Evolutionary conservation across 2,329 filamentous ascomycete species (phyloP).

Genomic region (Conoideocrella luteorostrata): DNA sequence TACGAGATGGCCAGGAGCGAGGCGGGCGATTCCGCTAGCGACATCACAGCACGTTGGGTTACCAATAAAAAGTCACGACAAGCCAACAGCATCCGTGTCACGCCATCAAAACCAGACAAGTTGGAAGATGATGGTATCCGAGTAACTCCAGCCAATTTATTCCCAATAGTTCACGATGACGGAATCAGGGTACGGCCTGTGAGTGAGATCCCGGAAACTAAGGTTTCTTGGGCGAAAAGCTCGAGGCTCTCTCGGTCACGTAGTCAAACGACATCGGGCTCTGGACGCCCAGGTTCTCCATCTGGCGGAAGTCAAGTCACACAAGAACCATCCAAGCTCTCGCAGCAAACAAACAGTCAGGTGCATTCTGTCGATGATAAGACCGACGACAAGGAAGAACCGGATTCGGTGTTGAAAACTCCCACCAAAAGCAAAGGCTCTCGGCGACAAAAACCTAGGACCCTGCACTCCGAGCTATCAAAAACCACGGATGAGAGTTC

Average conservation of each 20-base stretch:
- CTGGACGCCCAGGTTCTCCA: slow-evolving; percentile 14
- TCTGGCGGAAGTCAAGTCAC: slow-evolving; percentile 23
- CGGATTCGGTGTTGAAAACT: slow-evolving; percentile 29
- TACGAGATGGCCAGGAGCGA: slow-evolving; percentile 21
- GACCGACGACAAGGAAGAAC: slow-evolving; percentile 28
- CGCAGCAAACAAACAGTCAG: slow-evolving; percentile 7
- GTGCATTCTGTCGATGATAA: slow-evolving; percentile 16
- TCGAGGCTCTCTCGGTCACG: slow-evolving; percentile 16
- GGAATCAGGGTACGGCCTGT: slow-evolving; percentile 23
- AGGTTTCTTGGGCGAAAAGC: slow-evolving; percentile 13
- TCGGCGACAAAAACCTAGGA: slow-evolving; percentile 22
- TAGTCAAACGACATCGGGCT: slow-evolving; percentile 21
- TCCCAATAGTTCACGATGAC: slow-evolving; percentile 16
- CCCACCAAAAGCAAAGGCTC: slow-evolving; percentile 30
- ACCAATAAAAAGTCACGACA: slow-evolving; percentile 8
- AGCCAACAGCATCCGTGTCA: slow-evolving; percentile 24
- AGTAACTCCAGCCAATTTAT: slow-evolving; percentile 27
- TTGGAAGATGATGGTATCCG: slow-evolving; percentile 37
- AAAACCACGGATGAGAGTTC: slow-evolving; percentile 22
- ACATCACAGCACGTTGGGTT: slow-evolving; percentile 18
- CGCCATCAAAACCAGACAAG: not conserved
- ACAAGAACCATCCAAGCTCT: slow-evolving; percentile 17
- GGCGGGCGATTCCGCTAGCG: slow-evolving; percentile 19
- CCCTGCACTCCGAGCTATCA: slow-evolving; percentile 13
- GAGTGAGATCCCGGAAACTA: slow-evolving; percentile 20